Conservation (phyloP, 2,329 filamentous ascomycete genomes). For the Fusarium subglutinans region DNA sequence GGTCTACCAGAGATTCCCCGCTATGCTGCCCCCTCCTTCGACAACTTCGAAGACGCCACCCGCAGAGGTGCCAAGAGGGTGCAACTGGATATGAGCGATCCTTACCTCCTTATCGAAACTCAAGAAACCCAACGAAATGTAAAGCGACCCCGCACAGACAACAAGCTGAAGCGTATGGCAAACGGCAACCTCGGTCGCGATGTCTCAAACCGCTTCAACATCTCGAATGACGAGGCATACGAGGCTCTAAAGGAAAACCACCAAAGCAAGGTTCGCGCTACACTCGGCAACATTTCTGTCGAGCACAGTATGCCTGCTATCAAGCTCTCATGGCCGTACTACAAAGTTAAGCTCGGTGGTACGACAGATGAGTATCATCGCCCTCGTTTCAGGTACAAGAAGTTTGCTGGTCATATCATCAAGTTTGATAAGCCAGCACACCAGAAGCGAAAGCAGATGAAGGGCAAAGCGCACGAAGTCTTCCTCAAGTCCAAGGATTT, state of each 20-base stretch:
- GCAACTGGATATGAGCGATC: constrained; percentile 87
- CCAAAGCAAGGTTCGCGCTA: constrained; percentile 93
- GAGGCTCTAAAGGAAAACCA: constrained; percentile 96
- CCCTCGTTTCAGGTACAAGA: constrained; percentile 78
- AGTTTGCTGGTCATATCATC: constrained; percentile 72
- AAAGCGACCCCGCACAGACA: constrained; percentile 66
- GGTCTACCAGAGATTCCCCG: constrained; percentile 67
- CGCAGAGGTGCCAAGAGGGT: constrained; percentile 80
- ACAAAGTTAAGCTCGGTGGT: constrained; percentile 82
- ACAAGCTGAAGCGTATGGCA: constrained; percentile 72
- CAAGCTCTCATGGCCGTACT: constrained; percentile 94
- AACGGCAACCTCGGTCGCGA: constrained; percentile 76
- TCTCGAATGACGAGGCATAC: constrained; percentile 96
- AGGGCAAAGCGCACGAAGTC: constrained; percentile 80
- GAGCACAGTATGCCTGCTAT: constrained; percentile 94
- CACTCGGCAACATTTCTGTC: constrained; percentile 88
- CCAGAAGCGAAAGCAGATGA: constrained; percentile 84
- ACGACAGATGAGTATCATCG: constrained; percentile 86
- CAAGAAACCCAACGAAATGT: constrained; percentile 70
- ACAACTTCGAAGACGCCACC: constrained; percentile 81
- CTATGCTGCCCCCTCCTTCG: constrained; percentile 76
- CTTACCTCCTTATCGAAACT: constrained; percentile 84
- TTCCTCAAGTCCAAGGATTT: constrained; percentile 85
- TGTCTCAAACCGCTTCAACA: constrained; percentile 86
- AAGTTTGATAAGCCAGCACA: constrained; percentile 76